A percentile compares a stretch with the other conserved stretches of the same genome.
Conservation (phyloP, 2,329 filamentous ascomycete genomes). For the Alternaria viburni region DNA sequence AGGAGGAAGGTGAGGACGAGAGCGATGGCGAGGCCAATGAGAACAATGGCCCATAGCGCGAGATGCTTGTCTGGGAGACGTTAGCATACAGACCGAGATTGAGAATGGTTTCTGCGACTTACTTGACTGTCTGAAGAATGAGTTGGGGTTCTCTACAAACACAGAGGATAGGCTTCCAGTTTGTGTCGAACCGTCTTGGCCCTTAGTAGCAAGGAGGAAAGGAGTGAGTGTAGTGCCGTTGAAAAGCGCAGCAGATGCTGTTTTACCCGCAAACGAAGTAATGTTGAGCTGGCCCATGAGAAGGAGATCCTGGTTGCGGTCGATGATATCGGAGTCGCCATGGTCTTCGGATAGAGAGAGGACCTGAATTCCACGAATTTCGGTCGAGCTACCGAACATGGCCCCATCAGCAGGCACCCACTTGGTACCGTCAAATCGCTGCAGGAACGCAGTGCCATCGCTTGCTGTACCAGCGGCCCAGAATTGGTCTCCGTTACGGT, state of each 20-base stretch:
- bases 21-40: slow-evolving; percentile 80
- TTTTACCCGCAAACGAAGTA: slow-evolving; percentile 68
- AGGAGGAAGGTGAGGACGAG: slow-evolving; percentile 79
- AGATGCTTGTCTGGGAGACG: slow-evolving; percentile 60
- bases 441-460: slow-evolving; percentile 75
- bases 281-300: slow-evolving; percentile 84
- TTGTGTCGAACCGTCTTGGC: slow-evolving; percentile 58
- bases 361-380: slow-evolving; percentile 81
- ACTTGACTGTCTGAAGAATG: slow-evolving; percentile 73
- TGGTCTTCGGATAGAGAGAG: slow-evolving; percentile 75
- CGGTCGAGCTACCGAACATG: slow-evolving; percentile 67
- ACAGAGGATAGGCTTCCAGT: slow-evolving; percentile 79
- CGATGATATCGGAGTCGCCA: slow-evolving; percentile 66
- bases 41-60: slow-evolving; percentile 76
- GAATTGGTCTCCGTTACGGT: slow-evolving; percentile 71
- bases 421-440: slow-evolving; percentile 77
- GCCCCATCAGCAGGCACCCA: slow-evolving; percentile 69
- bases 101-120: slow-evolving; percentile 46
- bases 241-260: slow-evolving; percentile 84
- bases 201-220: slow-evolving; percentile 77
- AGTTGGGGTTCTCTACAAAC: slow-evolving; percentile 78
- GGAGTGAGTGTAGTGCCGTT: slow-evolving; percentile 81
- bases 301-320: slow-evolving; percentile 73
- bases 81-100: slow-evolving; percentile 11
- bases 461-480: slow-evolving; percentile 80